phyloP scores from a whole-genome alignment of 2,329 filamentous ascomycete genomes.

The Phialophora chinensis region DNA sequence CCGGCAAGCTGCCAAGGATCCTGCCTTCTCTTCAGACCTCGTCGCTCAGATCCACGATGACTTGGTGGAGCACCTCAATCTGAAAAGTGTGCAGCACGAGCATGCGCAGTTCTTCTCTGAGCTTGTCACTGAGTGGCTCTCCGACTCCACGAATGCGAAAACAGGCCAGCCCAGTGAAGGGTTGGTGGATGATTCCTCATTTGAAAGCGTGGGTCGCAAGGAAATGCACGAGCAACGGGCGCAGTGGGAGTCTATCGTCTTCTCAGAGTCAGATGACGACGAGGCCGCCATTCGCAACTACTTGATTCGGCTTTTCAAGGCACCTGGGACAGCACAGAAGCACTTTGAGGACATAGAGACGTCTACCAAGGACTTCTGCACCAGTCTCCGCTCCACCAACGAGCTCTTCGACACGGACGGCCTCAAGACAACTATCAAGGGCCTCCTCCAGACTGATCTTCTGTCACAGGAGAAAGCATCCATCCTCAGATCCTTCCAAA shows the following conservation, averaged over 20 bases:
- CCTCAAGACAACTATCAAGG: conserved; percentile 55
- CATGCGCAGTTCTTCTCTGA: conserved; percentile 63
- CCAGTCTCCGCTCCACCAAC: conserved; percentile 39
- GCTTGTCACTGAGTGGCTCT: conserved; percentile 62
- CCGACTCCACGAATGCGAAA: conserved; percentile 42
- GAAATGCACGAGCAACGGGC: conserved; percentile 61
- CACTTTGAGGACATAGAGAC: conserved; percentile 53
- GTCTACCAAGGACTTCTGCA: conserved; percentile 48
- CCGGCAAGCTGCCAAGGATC: conserved; percentile 60
- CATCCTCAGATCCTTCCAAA: conserved; percentile 58
- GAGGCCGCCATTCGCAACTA: conserved; percentile 55
- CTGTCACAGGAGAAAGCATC: conserved; percentile 59
- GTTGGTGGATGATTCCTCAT: conserved; percentile 44
- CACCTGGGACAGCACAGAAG: conserved; percentile 48
- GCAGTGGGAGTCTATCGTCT: conserved; percentile 64
- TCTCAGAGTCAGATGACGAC: conserved; percentile 57
- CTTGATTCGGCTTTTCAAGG: conserved; percentile 58
- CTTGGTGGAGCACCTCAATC: conserved; percentile 55
- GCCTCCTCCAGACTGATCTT: conserved; percentile 58
- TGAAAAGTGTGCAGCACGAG: conserved; percentile 61
- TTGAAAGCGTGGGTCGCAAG: conserved; percentile 58
- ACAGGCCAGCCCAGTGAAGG: conserved; percentile 27
- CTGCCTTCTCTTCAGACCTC: conserved; percentile 56
- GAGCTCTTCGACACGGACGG: conserved; percentile 50
- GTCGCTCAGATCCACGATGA: conserved; percentile 56